Evolutionary conservation across 2,329 filamentous ascomycete species (phyloP), one percentile per base, ranked within the genome.

Genomic region (Biscogniauxia sp.): DNA sequence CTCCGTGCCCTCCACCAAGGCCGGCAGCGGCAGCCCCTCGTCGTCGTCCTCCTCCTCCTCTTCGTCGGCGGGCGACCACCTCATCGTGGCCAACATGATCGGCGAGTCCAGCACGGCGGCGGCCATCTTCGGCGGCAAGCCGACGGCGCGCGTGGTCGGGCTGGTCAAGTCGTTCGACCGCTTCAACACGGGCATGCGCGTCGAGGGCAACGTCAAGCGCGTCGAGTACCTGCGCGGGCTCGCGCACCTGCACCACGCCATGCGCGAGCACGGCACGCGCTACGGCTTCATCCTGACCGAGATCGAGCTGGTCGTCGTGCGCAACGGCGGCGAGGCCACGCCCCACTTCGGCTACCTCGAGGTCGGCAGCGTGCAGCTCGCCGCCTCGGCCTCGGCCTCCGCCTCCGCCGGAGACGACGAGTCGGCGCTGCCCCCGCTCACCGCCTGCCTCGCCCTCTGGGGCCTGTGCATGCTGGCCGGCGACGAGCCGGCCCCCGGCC

Each of bases 221-320:
- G 91, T 97, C 60, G 88, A 94, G 76, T 97, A 97, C 79, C 88
- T 97, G 20, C 88, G 90, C 55, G 92, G 92, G 1, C 86, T 98
- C 5, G 84, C 93, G 0, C 92, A 96, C 69, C 81, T 97, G 52
- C 94, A 98, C 77, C 86, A 91, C 73, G 88, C 89, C 72, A 97
- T 97, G 92, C 92, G 94, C 75, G 92, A 96, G 78, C 91, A 97
- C 78, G 88, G 88, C 67, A 96, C 92, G 73, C 88, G 94, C 61
- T 98, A 97, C 75, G 94, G 94, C 58, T 98, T 97, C 81, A 94
- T 98, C 75, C 87, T 97, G 72, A 97, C 92, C 1, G 94, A 97
- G 78, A 97, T 97, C 69, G 94, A 98, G 78, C 87, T 97, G 8
- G 88, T 97, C 49, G 88, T 95, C 68, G 92, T 97, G 0, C 91